Percentiles rank a stretch among this genome's conserved stretches.
These are phyloP conservation scores for Pisolithus tinctorius DNA, from an alignment of 768 basidiomycete genomes.

Conservation along the genomic window DNA sequence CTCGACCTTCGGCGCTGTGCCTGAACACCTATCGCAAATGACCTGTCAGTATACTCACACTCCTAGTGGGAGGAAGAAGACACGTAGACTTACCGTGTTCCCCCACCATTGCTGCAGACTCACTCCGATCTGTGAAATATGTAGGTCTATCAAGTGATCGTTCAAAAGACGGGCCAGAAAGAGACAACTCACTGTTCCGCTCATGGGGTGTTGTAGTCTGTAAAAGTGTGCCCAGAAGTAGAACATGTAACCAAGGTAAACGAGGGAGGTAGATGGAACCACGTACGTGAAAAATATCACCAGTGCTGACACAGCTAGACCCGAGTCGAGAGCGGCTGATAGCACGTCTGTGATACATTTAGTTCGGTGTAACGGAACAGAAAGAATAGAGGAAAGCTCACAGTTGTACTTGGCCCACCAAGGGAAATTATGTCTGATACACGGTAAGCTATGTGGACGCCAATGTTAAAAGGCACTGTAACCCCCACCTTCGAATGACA, in stretches of 20 bases:
- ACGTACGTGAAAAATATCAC: slow-evolving; percentile 64
- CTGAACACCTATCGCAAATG: slow-evolving; percentile 14
- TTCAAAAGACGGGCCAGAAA: no score
- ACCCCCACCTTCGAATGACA: slow-evolving; percentile 43
- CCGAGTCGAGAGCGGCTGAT: slow-evolving; percentile 70
- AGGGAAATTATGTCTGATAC: slow-evolving; percentile 43
- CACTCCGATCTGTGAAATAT: slow-evolving; percentile 13
- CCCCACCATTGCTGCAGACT: slow-evolving; percentile 24
- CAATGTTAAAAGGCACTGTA: no score
- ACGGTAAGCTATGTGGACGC: neutral
- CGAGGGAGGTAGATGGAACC: neutral
- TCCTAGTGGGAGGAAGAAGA: neutral
- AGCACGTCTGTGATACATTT: slow-evolving; percentile 47
- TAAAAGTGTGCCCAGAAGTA: neutral
- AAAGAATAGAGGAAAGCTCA: slow-evolving; percentile 20
- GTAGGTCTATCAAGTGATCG: neutral
- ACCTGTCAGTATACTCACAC: neutral
- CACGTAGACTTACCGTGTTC: slow-evolving; percentile 12
- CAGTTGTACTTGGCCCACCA: slow-evolving; percentile 81
- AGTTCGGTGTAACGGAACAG: neutral
- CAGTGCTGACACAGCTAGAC: slow-evolving; percentile 59
- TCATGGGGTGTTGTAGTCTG: slow-evolving; percentile 24
- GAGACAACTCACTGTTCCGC: slow-evolving; percentile 14
- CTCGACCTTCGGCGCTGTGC: slow-evolving; percentile 14
- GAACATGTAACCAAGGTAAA: neutral